Conservation (phyloP, 2,329 filamentous ascomycete genomes). For the Dactylonectria estremocensis region DNA sequence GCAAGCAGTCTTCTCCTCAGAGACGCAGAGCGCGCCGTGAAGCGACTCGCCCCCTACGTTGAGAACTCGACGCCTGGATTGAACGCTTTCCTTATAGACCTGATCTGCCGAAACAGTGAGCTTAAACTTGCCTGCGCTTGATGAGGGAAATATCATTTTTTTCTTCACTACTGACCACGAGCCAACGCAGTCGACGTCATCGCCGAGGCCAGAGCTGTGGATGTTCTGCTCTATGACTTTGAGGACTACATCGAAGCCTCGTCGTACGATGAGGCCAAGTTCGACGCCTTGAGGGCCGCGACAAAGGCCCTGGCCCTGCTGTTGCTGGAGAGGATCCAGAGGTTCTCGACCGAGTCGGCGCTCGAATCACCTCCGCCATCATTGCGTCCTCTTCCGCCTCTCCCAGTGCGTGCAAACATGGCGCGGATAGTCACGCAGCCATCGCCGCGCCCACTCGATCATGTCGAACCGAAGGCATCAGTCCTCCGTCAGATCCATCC, state of each 20-base stretch:
- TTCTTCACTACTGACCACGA: background rate
- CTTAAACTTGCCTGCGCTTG: background rate
- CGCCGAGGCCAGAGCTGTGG: constrained; percentile 48
- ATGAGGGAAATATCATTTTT: background rate
- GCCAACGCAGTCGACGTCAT: constrained; percentile 15
- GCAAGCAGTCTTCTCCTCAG: constrained; percentile 48
- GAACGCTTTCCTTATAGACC: constrained; percentile 28
- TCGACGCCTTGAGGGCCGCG: constrained; percentile 56
- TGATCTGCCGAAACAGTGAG: constrained; percentile 56
- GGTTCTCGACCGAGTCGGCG: constrained; percentile 17
- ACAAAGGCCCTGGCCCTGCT: constrained; percentile 54
- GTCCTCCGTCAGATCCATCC: background rate
- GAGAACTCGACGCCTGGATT: constrained; percentile 28
- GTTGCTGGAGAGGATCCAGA: constrained; percentile 16
- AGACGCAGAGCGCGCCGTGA: constrained; percentile 57
- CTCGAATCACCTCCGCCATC: constrained; percentile 1
- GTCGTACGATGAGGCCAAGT: constrained; percentile 55
- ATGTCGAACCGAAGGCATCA: background rate
- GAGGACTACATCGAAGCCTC: constrained; percentile 59
- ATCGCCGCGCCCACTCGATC: background rate
- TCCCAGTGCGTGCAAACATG: background rate
- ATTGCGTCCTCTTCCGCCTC: constrained; percentile 17
- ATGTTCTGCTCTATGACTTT: constrained; percentile 61
- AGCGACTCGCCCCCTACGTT: constrained; percentile 52
- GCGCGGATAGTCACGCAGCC: constrained; percentile 5